Percentiles rank a stretch among this genome's conserved stretches.
phyloP scores from a whole-genome alignment of 192 early-diverging fungal species.

The Coemansia sp. region DNA sequence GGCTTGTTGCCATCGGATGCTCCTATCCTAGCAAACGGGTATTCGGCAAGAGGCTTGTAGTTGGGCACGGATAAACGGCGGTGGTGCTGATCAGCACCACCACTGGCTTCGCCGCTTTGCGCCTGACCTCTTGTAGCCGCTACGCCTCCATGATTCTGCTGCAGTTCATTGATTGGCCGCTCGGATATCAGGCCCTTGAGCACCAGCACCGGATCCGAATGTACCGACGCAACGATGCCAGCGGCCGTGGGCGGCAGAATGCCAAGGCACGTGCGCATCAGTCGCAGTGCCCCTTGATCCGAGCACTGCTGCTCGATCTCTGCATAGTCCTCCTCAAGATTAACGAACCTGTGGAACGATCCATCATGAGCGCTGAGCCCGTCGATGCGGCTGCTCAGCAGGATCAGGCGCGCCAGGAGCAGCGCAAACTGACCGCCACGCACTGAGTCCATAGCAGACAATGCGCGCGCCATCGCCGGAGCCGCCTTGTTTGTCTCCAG shows the following conservation, averaged over 20 bases:
- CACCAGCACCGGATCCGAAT: slow-evolving; percentile 44
- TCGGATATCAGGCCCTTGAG: slow-evolving; percentile 55
- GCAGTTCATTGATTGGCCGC: slow-evolving; percentile 16
- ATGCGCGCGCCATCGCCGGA: slow-evolving; percentile 60
- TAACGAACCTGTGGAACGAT: slow-evolving; percentile 72
- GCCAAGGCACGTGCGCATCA: slow-evolving; percentile 67
- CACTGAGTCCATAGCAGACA: slow-evolving; percentile 42
- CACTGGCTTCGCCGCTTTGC: slow-evolving; percentile 7
- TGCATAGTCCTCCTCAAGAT: slow-evolving; percentile 76
- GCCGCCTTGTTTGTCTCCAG: slow-evolving; percentile 44
- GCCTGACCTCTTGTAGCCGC: not conserved
- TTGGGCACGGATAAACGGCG: slow-evolving; percentile 20
- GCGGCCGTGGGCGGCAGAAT: slow-evolving; percentile 69
- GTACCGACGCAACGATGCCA: slow-evolving; percentile 72
- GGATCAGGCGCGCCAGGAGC: slow-evolving; percentile 65
- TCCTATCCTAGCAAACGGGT: slow-evolving; percentile 32
- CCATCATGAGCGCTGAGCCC: slow-evolving; percentile 50
- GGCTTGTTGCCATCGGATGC: not conserved
- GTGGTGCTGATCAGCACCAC: slow-evolving; percentile 11
- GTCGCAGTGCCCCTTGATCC: slow-evolving; percentile 56
- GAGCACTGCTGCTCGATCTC: slow-evolving; percentile 50
- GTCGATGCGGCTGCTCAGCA: slow-evolving; percentile 44
- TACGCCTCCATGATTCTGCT: not conserved
- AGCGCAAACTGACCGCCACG: slow-evolving; percentile 59
- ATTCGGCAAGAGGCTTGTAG: slow-evolving; percentile 38